phyloP scores from a whole-genome alignment of 257 asterid species.

The Perilla frutescens region DNA sequence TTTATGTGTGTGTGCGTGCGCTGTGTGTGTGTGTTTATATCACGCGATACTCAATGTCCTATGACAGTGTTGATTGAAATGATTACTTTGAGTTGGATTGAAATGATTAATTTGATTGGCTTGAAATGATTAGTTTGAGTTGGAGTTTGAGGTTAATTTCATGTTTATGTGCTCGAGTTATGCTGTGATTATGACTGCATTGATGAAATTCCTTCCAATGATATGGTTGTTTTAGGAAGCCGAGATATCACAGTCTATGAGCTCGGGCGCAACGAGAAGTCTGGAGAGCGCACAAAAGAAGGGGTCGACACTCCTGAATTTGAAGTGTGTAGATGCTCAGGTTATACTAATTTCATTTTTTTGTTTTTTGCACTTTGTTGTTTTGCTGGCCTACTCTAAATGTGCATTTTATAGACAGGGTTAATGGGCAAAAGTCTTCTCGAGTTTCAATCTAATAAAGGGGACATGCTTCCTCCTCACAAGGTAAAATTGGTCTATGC shows the following conservation, averaged over 20 bases:
- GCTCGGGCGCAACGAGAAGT: slow-evolving; percentile 80
- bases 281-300: slow-evolving; percentile 88
- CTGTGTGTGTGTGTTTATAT: slow-evolving; percentile 5
- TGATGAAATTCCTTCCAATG: neutral
- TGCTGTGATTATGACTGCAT: slow-evolving; percentile 16
- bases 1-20: neutral
- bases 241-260: slow-evolving; percentile 82
- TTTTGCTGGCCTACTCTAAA: slow-evolving; percentile 18
- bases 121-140: neutral
- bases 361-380: slow-evolving; percentile 2
- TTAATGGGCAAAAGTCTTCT: slow-evolving; percentile 88
- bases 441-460: slow-evolving; percentile 92
- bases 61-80: neutral
- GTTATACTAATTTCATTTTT: slow-evolving; percentile 36
- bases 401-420: slow-evolving; percentile 73
- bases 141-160: neutral
- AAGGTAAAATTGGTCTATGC: slow-evolving; percentile 52
- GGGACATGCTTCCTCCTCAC: slow-evolving; percentile 94
- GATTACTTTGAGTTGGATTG: neutral
- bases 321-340: slow-evolving; percentile 98
- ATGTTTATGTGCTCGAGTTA: neutral
- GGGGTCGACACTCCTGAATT: slow-evolving; percentile 83
- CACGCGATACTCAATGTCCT: neutral
- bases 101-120: neutral
- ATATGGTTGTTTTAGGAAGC: slow-evolving; percentile 67